Evolutionary conservation across 768 basidiomycete genomes (phyloP).

Genomic region (Amanita pallidorosea): DNA sequence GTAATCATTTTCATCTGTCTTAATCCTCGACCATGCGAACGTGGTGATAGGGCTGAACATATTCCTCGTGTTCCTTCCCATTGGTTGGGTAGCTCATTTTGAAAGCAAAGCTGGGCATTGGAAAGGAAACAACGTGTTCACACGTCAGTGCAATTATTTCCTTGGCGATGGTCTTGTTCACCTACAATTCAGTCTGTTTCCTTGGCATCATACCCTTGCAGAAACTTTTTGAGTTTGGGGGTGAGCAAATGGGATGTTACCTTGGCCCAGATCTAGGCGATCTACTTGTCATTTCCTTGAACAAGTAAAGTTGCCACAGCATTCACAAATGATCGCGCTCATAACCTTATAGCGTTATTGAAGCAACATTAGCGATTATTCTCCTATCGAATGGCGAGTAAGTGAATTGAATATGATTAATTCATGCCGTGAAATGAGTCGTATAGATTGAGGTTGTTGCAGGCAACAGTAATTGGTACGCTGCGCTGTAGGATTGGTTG

Average conservation of each 20-base stretch:
- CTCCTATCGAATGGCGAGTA: conserved; percentile 63
- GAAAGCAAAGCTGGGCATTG: conserved; percentile 14
- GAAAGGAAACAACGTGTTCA: conserved; percentile 27
- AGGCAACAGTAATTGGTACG: conserved; percentile 60
- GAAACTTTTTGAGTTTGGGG: conserved; percentile 55
- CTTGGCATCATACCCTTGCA: conserved; percentile 59
- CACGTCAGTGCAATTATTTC: conserved; percentile 22
- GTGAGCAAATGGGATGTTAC: conserved; percentile 45
- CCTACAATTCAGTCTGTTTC: conserved; percentile 39
- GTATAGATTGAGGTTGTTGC: conserved; percentile 46
- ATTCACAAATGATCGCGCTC: neutral
- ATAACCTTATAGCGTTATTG: conserved; percentile 40
- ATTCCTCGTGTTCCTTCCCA: conserved; percentile 44
- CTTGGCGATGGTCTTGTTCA: neutral
- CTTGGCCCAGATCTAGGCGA: conserved; percentile 56
- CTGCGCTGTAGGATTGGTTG: neutral
- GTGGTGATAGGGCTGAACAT: conserved; percentile 40
- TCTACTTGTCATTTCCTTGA: conserved; percentile 50
- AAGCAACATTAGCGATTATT: conserved; percentile 62
- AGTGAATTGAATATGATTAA: conserved; percentile 15
- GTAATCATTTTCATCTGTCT: conserved; percentile 9
- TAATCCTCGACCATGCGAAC: neutral
- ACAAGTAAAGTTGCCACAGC: conserved; percentile 38
- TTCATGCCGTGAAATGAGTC: neutral
- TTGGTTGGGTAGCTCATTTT: conserved; percentile 55